Conservation (phyloP, 2,329 filamentous ascomycete species). For the Orbilia oligospora region DNA sequence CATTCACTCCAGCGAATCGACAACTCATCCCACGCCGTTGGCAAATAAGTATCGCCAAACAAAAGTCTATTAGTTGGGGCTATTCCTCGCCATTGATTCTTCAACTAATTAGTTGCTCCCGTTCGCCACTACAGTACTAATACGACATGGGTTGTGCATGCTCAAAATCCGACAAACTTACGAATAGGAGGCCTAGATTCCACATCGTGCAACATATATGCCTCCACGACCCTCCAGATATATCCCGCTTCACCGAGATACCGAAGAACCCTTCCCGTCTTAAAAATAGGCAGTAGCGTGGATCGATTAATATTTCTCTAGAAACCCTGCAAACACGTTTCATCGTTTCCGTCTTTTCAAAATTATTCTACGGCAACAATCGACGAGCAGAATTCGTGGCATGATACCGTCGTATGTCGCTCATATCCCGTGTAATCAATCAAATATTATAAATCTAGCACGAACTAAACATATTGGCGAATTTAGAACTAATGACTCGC, state of each 20-base stretch:
- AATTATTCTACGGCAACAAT: not conserved
- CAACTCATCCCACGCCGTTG: slow-evolving; percentile 26
- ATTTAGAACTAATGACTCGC: not conserved
- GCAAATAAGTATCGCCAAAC: not conserved
- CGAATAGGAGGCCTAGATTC: slow-evolving; percentile 50
- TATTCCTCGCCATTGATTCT: slow-evolving; percentile 3
- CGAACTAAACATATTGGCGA: not conserved
- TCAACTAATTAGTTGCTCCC: not conserved
- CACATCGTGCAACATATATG: slow-evolving; percentile 54
- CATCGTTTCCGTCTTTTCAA: slow-evolving; percentile 17
- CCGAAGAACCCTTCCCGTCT: slow-evolving; percentile 12
- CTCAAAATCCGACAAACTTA: slow-evolving; percentile 4
- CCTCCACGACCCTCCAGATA: slow-evolving; percentile 20
- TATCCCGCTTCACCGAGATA: slow-evolving; percentile 26
- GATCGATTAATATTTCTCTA: not conserved
- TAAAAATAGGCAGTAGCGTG: slow-evolving; percentile 25
- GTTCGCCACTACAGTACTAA: slow-evolving; percentile 2
- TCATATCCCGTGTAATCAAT: slow-evolving; percentile 5
- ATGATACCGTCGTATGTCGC: not conserved
- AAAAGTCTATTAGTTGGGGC: slow-evolving; percentile 12
- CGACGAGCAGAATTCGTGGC: slow-evolving; percentile 7
- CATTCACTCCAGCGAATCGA: slow-evolving; percentile 17
- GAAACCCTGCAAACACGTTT: slow-evolving; percentile 14
- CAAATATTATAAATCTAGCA: not conserved
- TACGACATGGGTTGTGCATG: slow-evolving; percentile 6